Evolutionary conservation across 257 asterid genomes (phyloP).

Genomic region (Solanum microdontum): DNA sequence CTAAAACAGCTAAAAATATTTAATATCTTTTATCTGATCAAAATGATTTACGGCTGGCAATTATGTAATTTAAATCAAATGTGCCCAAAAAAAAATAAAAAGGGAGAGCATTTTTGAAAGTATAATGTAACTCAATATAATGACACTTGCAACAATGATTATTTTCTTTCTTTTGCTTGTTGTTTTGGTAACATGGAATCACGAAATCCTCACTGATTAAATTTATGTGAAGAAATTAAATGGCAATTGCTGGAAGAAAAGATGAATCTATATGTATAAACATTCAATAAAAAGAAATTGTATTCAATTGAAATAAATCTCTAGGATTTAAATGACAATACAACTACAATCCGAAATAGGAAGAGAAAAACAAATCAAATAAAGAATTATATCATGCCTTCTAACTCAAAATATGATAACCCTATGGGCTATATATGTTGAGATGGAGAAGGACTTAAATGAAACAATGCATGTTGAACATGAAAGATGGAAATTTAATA

Average conservation of each 20-base stretch:
- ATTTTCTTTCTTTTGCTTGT: too few species aligned
- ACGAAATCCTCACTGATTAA: not conserved
- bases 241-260: not conserved
- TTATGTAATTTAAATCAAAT: too few species aligned
- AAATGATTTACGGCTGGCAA: too few species aligned
- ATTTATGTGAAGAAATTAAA: not conserved
- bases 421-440: not conserved
- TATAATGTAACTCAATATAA: too few species aligned
- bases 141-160: too few species aligned
- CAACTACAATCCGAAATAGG: not conserved
- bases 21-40: too few species aligned
- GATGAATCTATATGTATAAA: too few species aligned
- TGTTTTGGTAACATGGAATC: too few species aligned
- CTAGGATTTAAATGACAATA: not conserved
- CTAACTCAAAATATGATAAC: not conserved
- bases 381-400: not conserved
- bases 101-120: too few species aligned
- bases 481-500: not conserved
- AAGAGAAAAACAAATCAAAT: not conserved
- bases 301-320: not conserved
- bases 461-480: not conserved
- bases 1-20: too few species aligned
- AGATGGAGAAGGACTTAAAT: not conserved
- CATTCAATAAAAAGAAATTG: not conserved
- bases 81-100: too few species aligned